Evolutionary conservation across 345 rosid species (phyloP), one percentile per base, ranked within the genome.

Genomic region (Linum usitatissimum): DNA sequence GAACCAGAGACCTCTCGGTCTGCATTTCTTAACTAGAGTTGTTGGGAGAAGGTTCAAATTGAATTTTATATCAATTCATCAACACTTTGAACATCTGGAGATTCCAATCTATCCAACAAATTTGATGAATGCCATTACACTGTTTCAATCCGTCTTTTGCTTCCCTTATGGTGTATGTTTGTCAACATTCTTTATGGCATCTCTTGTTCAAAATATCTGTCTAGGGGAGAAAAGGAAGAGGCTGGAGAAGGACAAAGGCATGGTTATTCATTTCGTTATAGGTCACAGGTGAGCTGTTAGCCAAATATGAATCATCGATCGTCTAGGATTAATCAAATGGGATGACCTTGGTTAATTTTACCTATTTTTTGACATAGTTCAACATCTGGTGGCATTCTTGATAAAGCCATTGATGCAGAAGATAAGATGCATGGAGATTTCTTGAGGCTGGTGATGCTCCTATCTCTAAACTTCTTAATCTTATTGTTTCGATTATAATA

Each of bases 251-350:
- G 95, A 86, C 79, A 88, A 82, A 76, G 96, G 96, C 23, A 69
- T 91, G 63, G 40, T 91, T 62, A 76, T 91, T 60, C 95, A 96
- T 55, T 91, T 88, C 67, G 87, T 88, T 51, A 86, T 91, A 57
- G 98, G 96, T 67, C 92, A 81, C 79, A 84, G 98, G 98, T 88
- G 66, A 76, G 65, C 19, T 45, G 15, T 45, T 45, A 45, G 51
- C 51, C 51, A 45, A 45, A 15, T 45, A 45, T 45, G 28, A 23
- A 15, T 45, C 30, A 0, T 57, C 31, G 19, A 18, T 20, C 31
- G 6, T 14, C 21, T 6, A 13, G 31, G 17, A 7, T 21, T 23
- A 13, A 18, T 23, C 31, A 57, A 57, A 19, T 19, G 15, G 15
- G 6, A 57, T 57, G 17, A 19, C 60, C 15, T 0, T 13, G 31